These are phyloP conservation scores for Oxalis stricta DNA, from an alignment of 441 rosid genomes.

Conservation along the genomic window DNA sequence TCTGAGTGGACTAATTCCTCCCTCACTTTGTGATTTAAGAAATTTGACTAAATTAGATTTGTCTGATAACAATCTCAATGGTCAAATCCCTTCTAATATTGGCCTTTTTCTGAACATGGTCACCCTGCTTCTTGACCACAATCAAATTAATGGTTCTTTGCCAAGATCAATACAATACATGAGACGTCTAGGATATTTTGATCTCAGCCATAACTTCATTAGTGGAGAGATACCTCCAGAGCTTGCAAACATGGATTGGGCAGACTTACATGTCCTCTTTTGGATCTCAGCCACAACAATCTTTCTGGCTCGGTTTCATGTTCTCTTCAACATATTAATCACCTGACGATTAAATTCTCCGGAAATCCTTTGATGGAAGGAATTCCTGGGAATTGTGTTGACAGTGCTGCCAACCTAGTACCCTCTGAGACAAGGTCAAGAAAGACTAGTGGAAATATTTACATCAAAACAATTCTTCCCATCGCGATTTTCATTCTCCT, in stretches of 20 bases:
- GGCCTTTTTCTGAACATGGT: neutral
- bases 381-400: neutral
- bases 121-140: neutral
- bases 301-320: neutral
- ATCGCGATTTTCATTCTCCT: neutral
- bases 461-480: neutral
- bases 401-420: neutral
- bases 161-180: neutral
- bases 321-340: neutral
- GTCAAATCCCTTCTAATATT: neutral
- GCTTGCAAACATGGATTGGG: neutral
- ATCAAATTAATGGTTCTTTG: neutral
- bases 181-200: neutral
- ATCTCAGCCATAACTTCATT: neutral
- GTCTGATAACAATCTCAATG: neutral
- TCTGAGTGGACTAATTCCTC: neutral
- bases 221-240: neutral
- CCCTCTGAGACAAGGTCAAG: neutral
- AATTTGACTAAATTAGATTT: neutral
- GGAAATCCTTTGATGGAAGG: neutral
- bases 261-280: accelerated
- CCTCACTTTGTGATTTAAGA: neutral
- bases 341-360: neutral
- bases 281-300: slow-evolving; percentile 7
- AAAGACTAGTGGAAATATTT: neutral